A percentile compares a stretch with the other conserved stretches of the same genome.
These are phyloP conservation scores for Linum trigynum DNA, from an alignment of 345 rosid genomes.

Conservation along the genomic window DNA sequence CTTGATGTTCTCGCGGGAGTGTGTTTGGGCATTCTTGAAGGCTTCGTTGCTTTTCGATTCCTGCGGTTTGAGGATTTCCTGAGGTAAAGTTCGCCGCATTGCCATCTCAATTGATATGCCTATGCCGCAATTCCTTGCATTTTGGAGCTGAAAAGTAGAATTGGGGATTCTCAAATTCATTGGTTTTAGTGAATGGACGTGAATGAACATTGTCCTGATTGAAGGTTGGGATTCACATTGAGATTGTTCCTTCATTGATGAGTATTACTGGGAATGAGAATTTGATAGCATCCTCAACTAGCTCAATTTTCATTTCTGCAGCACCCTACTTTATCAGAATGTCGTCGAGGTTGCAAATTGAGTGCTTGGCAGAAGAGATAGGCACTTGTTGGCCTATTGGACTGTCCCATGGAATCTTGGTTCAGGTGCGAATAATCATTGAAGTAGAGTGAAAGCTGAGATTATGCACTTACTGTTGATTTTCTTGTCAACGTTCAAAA, in stretches of 20 bases:
- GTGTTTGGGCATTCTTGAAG: conserved; percentile 56
- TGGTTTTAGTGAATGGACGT: too few species aligned
- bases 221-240: too few species aligned
- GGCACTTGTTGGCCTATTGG: neutral
- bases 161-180: too few species aligned
- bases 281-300: too few species aligned
- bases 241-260: too few species aligned
- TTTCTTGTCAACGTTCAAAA: neutral
- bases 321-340: neutral
- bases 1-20: conserved; percentile 65
- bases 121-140: neutral
- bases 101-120: neutral
- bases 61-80: conserved; percentile 16
- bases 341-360: neutral
- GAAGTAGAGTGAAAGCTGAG: neutral
- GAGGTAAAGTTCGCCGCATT: conserved; percentile 13
- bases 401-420: neutral
- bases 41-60: conserved; percentile 27
- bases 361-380: neutral
- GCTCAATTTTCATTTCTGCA: too few species aligned
- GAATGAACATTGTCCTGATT: too few species aligned
- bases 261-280: too few species aligned
- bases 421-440: neutral
- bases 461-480: neutral
- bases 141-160: too few species aligned